Evolutionary conservation across 2,329 filamentous ascomycete species (phyloP).

Genomic region (Colletotrichum nymphaeae): DNA sequence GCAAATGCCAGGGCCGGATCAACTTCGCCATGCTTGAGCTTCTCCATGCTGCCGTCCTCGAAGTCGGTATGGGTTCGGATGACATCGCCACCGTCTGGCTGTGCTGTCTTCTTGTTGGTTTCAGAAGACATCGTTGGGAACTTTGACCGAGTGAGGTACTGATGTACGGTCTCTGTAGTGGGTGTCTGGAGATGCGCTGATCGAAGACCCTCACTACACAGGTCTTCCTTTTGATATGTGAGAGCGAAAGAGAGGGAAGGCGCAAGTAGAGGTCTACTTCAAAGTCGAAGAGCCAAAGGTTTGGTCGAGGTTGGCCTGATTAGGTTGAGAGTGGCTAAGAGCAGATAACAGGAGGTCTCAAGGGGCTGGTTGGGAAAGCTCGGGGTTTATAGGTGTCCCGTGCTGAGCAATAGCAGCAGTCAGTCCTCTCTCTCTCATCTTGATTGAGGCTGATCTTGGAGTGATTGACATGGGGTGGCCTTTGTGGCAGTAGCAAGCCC

Average conservation of each 20-base stretch:
- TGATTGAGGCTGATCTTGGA: background rate
- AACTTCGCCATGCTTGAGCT: slow-evolving; percentile 23
- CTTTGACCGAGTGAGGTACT: background rate
- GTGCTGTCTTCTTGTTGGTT: slow-evolving; percentile 2
- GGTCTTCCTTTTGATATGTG: no score
- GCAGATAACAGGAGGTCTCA: no score
- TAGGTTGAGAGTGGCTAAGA: background rate
- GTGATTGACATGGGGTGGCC: background rate
- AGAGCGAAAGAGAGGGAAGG: no score
- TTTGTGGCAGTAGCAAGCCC: background rate
- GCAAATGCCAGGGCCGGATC: slow-evolving; percentile 31
- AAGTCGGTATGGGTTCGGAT: slow-evolving; percentile 27
- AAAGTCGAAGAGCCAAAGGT: no score
- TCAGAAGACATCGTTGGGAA: slow-evolving; percentile 2
- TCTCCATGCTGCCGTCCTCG: slow-evolving; percentile 30
- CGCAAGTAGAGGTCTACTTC: no score
- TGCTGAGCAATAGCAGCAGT: background rate
- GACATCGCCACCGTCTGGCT: slow-evolving; percentile 12
- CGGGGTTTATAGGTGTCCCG: slow-evolving; percentile 14
- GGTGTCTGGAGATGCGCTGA: background rate
- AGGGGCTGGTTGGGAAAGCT: background rate
- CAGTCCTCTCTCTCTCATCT: background rate
- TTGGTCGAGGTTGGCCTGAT: background rate
- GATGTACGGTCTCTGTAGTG: background rate
- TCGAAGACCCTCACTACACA: no score